Evolutionary conservation across 2,329 filamentous ascomycete genomes (phyloP).

Genomic region (Chaetoscypha palmicola): DNA sequence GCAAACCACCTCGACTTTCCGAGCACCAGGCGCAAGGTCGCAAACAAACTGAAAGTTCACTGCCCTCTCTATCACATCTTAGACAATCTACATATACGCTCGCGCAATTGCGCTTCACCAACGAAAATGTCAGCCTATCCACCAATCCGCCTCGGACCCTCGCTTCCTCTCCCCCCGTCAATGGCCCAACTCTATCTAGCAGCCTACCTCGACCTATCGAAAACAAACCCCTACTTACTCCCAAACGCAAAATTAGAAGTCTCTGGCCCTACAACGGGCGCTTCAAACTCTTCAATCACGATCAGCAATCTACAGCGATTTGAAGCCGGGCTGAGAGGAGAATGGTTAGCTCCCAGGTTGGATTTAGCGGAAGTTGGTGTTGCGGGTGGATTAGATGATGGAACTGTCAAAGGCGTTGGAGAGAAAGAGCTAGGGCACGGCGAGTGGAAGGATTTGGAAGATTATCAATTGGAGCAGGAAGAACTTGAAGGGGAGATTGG

Average conservation of each 20-base stretch:
- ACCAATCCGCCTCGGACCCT: conserved; percentile 22
- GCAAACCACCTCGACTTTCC: neutral
- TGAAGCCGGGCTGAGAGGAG: conserved; percentile 44
- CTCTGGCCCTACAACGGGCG: conserved; percentile 27
- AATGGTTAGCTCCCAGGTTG: conserved; percentile 38
- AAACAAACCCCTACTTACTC: conserved; percentile 25
- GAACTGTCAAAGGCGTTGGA: conserved; percentile 22
- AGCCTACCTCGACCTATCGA: conserved; percentile 25
- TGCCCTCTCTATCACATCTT: too few relatives aligned
- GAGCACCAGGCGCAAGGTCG: neutral
- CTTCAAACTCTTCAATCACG: conserved; percentile 33
- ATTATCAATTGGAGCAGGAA: conserved; percentile 31
- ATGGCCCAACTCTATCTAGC: conserved; percentile 28
- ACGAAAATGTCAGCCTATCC: conserved; percentile 29
- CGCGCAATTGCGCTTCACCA: too few relatives aligned
- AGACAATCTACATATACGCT: too few relatives aligned
- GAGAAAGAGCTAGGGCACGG: conserved; percentile 21
- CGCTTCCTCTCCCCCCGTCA: conserved; percentile 24
- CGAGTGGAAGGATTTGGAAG: conserved; percentile 32
- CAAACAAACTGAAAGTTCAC: neutral
- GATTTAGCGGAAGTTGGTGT: conserved; percentile 32
- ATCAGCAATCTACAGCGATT: conserved; percentile 47
- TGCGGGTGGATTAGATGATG: conserved; percentile 19
- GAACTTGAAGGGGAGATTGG: conserved; percentile 25
- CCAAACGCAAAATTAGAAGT: conserved; percentile 31